A percentile compares a stretch with the other conserved stretches of the same genome.
phyloP scores from a whole-genome alignment of 1,139 yeast genomes.

The Debaryomycetaceae sp. region DNA sequence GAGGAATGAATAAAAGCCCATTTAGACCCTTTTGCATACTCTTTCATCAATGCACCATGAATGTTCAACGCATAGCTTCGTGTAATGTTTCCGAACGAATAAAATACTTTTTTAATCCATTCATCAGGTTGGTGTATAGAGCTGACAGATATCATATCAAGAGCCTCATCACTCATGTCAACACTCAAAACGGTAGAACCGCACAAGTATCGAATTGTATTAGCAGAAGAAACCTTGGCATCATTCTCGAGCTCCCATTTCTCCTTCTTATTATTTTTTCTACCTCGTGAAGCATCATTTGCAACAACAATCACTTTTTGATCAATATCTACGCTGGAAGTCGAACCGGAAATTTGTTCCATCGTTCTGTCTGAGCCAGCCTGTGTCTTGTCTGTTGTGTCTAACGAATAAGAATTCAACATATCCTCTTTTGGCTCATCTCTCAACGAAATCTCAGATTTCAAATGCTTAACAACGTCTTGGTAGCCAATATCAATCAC shows the following conservation, averaged over 20 bases:
- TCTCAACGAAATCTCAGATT: slow-evolving; percentile 38
- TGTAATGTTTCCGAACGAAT: slow-evolving; percentile 53
- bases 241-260: slow-evolving; percentile 79
- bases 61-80: slow-evolving; percentile 74
- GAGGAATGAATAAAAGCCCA: slow-evolving; percentile 76
- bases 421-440: slow-evolving; percentile 6
- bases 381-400: slow-evolving; percentile 3
- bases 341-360: slow-evolving; percentile 15
- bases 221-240: slow-evolving; percentile 58
- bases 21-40: slow-evolving; percentile 63
- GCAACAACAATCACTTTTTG: slow-evolving; percentile 63
- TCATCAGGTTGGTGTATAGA: slow-evolving; percentile 79
- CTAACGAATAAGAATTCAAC: slow-evolving; percentile 2
- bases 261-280: slow-evolving; percentile 72
- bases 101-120: slow-evolving; percentile 84
- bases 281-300: slow-evolving; percentile 69
- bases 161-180: slow-evolving; percentile 77
- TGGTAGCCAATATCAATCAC: slow-evolving; percentile 72
- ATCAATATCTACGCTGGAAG: slow-evolving; percentile 38
- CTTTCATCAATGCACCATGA: slow-evolving; percentile 68
- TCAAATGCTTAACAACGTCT: slow-evolving; percentile 54
- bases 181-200: slow-evolving; percentile 69
- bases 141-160: slow-evolving; percentile 76
- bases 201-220: slow-evolving; percentile 52
- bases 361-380: background rate